phyloP scores from a whole-genome alignment of 2,329 filamentous ascomycete species.

The Fusarium fracticaudum region DNA sequence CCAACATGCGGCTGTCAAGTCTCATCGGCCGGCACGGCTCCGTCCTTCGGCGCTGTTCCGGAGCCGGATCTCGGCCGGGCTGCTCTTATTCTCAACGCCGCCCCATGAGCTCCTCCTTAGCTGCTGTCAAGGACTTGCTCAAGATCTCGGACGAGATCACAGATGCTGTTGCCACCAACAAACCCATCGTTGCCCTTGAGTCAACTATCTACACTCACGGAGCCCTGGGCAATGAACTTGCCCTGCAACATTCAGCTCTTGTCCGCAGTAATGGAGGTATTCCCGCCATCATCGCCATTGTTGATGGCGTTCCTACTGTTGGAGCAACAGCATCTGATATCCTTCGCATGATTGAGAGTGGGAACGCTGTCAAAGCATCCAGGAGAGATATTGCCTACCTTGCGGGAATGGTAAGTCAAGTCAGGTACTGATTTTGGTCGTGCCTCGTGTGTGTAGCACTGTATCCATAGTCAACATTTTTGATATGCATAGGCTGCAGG shows the following conservation, averaged over 20 bases:
- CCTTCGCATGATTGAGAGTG: slow-evolving; percentile 72
- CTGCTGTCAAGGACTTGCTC: slow-evolving; percentile 60
- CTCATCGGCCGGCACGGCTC: slow-evolving; percentile 31
- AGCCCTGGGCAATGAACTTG: slow-evolving; percentile 75
- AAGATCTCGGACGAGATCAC: slow-evolving; percentile 83
- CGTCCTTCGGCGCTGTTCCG: slow-evolving; percentile 27
- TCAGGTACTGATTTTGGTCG: neutral
- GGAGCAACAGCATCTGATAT: slow-evolving; percentile 80
- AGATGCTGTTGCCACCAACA: slow-evolving; percentile 76
- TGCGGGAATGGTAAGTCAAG: slow-evolving; percentile 72
- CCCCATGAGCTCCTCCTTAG: slow-evolving; percentile 35
- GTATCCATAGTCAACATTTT: neutral
- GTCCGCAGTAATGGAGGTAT: slow-evolving; percentile 84
- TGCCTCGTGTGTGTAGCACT: neutral
- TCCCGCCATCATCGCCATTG: slow-evolving; percentile 89
- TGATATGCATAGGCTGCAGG: neutral
- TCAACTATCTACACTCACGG: slow-evolving; percentile 98
- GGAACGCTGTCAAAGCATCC: slow-evolving; percentile 83
- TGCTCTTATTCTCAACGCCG: slow-evolving; percentile 30
- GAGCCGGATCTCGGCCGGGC: slow-evolving; percentile 25
- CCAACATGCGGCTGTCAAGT: slow-evolving; percentile 33
- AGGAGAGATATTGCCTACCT: slow-evolving; percentile 87
- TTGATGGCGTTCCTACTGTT: slow-evolving; percentile 84
- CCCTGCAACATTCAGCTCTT: slow-evolving; percentile 84
- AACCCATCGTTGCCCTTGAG: slow-evolving; percentile 91